Evolutionary conservation across 2,329 filamentous ascomycete species (phyloP), one percentile per base, ranked within the genome.

Genomic region (Sordariomycetes sp.): DNA sequence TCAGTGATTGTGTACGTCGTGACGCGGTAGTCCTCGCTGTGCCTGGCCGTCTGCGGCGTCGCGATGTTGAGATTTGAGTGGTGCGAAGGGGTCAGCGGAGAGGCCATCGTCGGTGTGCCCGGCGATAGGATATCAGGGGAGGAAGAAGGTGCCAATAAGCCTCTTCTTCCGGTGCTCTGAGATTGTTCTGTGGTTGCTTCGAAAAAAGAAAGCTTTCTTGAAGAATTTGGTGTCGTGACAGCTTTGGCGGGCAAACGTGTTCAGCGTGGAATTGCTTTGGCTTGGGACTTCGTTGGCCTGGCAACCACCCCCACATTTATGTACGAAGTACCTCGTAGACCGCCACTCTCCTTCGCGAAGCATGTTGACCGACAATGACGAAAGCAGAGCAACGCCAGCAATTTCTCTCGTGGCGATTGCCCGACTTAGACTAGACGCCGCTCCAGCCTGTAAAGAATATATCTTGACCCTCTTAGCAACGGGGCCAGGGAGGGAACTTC

Each of bases 11-110:
- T 51, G 55, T 20, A 53, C 14, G 55, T 32, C 32, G 55, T 37
- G 46, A 53, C 48, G 25, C 40, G 46, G 50, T 58, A 37, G 28
- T 34, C 28, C 28, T 35, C 35, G 46, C 22, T 22, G 32, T 48
- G 55, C 7, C 16, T 28, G 24, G 28, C 53, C 25, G 55, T 34
- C n/a, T 51, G 34, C n/a, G 55, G 50, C 34, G 55, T 52, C 28
- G 55, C 32, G 32, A 53, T 37, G 55, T 58, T 58, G 55, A 58
- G 55, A 18, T 20, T 22, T 37, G 55, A 58, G 25, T 58, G 22
- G n/a, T 58, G 32, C 18, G 55, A 32, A 10, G 55, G 50, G 18
- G 55, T 40, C 8, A 58, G 55, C 35, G 55, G 55, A 58, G 55
- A 40, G 28, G 54, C 54, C 54, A 55, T 55, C 25, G 28, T 28